These are phyloP conservation scores for Dactylellina cionopaga DNA, from an alignment of 2,329 filamentous ascomycete species.

Conservation along the genomic window DNA sequence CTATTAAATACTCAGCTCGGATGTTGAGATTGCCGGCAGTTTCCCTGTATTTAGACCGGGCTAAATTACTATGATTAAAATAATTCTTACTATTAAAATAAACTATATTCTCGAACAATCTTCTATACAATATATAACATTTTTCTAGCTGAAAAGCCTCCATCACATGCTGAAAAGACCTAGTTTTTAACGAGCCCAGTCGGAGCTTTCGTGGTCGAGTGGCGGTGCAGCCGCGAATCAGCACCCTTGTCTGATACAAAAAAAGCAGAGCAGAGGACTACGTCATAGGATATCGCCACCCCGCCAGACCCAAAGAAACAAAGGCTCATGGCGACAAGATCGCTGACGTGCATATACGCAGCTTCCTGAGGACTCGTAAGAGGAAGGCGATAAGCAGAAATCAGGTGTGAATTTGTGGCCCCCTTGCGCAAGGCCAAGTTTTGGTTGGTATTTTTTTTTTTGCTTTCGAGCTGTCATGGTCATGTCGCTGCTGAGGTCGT, in stretches of 20 bases:
- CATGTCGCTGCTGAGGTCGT: neutral
- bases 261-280: constrained; percentile 18
- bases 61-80: too few relatives aligned
- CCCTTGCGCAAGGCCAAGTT: too few relatives aligned
- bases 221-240: constrained; percentile 33
- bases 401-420: constrained; percentile 14
- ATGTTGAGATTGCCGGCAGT: neutral
- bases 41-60: neutral
- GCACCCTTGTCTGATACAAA: neutral
- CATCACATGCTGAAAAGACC: neutral
- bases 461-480: too few relatives aligned
- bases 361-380: constrained; percentile 4
- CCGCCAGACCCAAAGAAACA: neutral
- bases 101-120: neutral
- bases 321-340: neutral
- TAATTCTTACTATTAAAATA: too few relatives aligned
- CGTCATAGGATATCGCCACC: constrained; percentile 49
- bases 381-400: neutral
- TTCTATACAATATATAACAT: too few relatives aligned
- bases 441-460: too few relatives aligned
- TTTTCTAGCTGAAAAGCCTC: too few relatives aligned
- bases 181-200: constrained; percentile 23
- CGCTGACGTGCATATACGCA: constrained; percentile 19
- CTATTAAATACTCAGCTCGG: neutral
- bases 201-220: constrained; percentile 15